These are phyloP conservation scores for Xanthoconium purpureum DNA, from an alignment of 768 basidiomycete species.

Conservation along the genomic window DNA sequence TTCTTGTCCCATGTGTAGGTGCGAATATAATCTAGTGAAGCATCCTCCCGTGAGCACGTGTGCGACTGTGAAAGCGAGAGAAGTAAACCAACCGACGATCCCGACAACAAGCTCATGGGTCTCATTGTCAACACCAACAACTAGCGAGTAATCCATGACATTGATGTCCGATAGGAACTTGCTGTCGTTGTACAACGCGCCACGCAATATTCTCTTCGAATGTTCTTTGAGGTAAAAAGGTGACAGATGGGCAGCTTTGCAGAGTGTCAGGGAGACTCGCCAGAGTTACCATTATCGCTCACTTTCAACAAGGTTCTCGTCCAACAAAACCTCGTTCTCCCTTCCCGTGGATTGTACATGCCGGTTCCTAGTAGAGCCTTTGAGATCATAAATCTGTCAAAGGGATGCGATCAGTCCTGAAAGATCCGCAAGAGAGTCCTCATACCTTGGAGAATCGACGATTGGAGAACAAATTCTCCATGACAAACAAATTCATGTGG, in stretches of 20 bases:
- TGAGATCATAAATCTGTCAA: constrained; percentile 88
- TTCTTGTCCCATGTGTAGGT: constrained; percentile 99
- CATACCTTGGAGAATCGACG: constrained; percentile 83
- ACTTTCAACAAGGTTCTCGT: constrained; percentile 96
- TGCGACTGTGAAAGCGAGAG: background rate
- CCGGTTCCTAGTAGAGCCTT: constrained; percentile 92
- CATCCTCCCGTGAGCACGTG: constrained; percentile 3
- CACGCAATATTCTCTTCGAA: constrained; percentile 86
- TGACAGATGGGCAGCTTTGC: constrained; percentile 71
- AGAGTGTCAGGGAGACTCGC: constrained; percentile 9
- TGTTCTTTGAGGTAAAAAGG: constrained; percentile 97
- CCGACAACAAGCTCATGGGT: constrained; percentile 93
- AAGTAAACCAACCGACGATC: constrained; percentile 76
- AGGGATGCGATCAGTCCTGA: background rate
- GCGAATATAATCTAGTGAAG: constrained; percentile 76
- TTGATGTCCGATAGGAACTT: constrained; percentile 92
- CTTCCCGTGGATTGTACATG: constrained; percentile 88
- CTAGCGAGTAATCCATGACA: constrained; percentile 96
- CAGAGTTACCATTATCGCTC: constrained; percentile 20
- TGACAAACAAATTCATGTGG: constrained; percentile 93
- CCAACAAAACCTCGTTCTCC: constrained; percentile 90
- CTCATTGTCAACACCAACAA: constrained; percentile 89
- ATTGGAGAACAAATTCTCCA: constrained; percentile 98
- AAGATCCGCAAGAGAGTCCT: background rate
- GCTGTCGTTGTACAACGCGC: constrained; percentile 92